Evolutionary conservation across 192 early-diverging fungal genomes (phyloP), one percentile per base, ranked within the genome.

Genomic region (Gonapodya prolifera): DNA sequence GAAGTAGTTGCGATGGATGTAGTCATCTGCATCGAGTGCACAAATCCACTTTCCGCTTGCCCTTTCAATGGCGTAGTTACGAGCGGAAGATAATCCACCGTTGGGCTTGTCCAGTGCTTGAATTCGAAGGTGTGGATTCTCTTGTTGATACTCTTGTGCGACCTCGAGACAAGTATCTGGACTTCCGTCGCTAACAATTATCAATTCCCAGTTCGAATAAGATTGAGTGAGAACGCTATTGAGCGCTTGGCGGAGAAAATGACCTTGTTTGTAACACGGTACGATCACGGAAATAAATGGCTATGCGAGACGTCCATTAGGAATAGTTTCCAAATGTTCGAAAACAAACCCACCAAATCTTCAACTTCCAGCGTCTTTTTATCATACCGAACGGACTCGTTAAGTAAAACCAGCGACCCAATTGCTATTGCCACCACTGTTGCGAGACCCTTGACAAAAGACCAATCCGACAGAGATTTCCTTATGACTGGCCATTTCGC

Each of bases 1-100:
- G 28, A 73, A 73, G 31, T 73, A 73, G 31, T 73, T 29, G 28
- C 28, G 71, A 73, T 73, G 18, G 71, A 73, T 18, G 29, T 73
- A 73, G 31, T 73, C 71, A 32, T 73, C 71, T 13, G 71, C 71
- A 73, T 73, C 71, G 8, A 73, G 32, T 2, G 71, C 71, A 29
- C 71, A 73, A 30, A 73, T 73, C 71, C 71, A 73, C 71, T 73
- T 32, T 18, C 71, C 71, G 71, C 13, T 73, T 13, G 71, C 71
- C 18, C 71, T 2, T 73, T 73, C 71, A 32, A 73, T 73, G 16
- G 8, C 71, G 71, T 73, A 73, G 31, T 73, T 73, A 18, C 71
- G 18, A 32, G 71, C 71, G 16, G 71, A 73, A 16, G 71, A 73
- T 13, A 73, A 29, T 8, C 71, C 71, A 16, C 71, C 71, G 71